These are phyloP conservation scores for Thuidium tamariscinum DNA, from an alignment of 225 moss, liverwort and hornwort species.

Conservation along the genomic window DNA sequence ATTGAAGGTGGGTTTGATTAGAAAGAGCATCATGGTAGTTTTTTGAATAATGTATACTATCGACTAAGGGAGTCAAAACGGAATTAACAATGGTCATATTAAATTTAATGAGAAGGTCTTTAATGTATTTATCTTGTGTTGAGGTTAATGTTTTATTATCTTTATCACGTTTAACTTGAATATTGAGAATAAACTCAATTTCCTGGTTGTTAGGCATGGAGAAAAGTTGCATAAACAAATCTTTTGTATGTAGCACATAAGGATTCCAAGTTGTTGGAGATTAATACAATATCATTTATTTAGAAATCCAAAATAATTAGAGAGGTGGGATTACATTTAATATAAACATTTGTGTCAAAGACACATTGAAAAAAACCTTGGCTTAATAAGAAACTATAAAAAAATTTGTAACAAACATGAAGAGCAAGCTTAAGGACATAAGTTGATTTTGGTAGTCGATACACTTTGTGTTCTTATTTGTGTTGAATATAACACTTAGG, in stretches of 20 bases:
- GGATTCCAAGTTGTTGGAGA: fast-evolving
- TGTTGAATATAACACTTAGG: too few relatives aligned
- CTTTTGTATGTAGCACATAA: neutral
- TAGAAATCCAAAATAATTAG: neutral
- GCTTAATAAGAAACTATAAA: neutral
- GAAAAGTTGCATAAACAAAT: fast-evolving
- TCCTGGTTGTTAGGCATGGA: neutral
- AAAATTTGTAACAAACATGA: neutral
- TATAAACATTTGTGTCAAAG: neutral
- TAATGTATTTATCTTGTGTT: neutral
- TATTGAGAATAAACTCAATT: neutral
- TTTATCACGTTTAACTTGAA: neutral
- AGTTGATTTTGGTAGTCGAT: neutral
- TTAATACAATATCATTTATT: neutral
- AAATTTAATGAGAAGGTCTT: neutral
- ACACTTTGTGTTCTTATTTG: neutral
- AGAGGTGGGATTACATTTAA: fast-evolving
- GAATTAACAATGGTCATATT: neutral
- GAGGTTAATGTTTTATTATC: neutral
- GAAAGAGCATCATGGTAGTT: neutral
- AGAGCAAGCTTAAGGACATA: neutral
- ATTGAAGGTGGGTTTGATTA: fast-evolving
- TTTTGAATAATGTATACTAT: fast-evolving
- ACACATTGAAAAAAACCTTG: neutral
- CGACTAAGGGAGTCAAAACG: neutral